A percentile compares a stretch with the other conserved stretches of the same genome.
These are phyloP conservation scores for Sechiopsis laciniata DNA, from an alignment of 306 rosid genomes.

Conservation along the genomic window DNA sequence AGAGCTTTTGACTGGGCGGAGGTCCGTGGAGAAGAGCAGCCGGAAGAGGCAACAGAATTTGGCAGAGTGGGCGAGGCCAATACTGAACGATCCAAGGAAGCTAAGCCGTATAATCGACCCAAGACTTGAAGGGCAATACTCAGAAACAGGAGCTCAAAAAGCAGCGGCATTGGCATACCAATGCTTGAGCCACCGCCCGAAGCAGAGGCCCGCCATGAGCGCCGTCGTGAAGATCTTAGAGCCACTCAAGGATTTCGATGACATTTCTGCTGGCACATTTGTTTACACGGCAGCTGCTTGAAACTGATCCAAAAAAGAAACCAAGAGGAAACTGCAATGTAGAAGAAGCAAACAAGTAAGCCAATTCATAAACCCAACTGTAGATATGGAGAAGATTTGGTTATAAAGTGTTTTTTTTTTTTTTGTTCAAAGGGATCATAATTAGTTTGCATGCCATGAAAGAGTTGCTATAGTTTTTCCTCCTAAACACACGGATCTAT, in stretches of 20 bases:
- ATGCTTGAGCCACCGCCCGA: conserved; percentile 24
- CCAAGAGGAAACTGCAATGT: background rate
- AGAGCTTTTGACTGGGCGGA: conserved; percentile 23
- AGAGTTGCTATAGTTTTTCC: background rate
- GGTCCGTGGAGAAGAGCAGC: conserved; percentile 26
- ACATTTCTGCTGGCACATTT: conserved; percentile 20
- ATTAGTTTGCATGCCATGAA: background rate
- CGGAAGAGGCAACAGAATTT: conserved; percentile 22
- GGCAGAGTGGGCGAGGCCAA: conserved; percentile 26
- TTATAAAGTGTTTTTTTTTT: background rate
- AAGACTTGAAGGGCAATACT: conserved; percentile 25
- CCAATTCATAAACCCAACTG: background rate
- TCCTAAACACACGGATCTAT: conserved; percentile 7
- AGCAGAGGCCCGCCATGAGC: conserved; percentile 25
- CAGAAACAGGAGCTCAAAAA: conserved; percentile 23
- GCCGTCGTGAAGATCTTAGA: conserved; percentile 19
- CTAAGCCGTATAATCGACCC: conserved; percentile 25
- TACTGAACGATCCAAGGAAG: conserved; percentile 23
- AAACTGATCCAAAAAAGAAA: background rate
- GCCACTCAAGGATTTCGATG: conserved; percentile 22
- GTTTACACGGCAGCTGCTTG: conserved; percentile 16
- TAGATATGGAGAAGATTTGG: background rate
- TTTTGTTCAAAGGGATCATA: background rate
- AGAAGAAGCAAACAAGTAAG: background rate
- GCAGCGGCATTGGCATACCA: conserved; percentile 20